Evolutionary conservation across 2,329 filamentous ascomycete species (phyloP), one percentile per base, ranked within the genome.

Genomic region (Bipolaris sorokiniana): DNA sequence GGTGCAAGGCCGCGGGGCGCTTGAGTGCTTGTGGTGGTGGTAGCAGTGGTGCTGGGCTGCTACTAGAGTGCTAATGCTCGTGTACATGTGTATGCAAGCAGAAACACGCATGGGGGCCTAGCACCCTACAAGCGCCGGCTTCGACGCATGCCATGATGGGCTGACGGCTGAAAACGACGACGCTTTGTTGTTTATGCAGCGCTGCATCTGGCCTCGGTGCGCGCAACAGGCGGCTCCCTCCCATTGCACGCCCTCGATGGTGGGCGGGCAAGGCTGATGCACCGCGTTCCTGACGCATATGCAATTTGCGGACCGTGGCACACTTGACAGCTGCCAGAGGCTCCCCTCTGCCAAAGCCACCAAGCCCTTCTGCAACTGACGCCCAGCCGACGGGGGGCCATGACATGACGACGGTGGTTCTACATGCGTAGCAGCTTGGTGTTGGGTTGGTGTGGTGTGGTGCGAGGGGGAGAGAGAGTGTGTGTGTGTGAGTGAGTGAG

Each of bases 251-350:
- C 62, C 57, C 61, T 53, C 48, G 63, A 26, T 2, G 23, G 23
- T 26, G 23, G 23, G 63, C 73, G 75, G 37, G 48, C 49, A 45
- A 75, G 74, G 75, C 75, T 77, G 73, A 73, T 72, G 71, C 70
- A 72, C 63, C 68, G 69, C 69, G 74, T 77, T 75, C 75, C 75
- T 77, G 75, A 75, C 73, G 75, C 74, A 76, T 72, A 76, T 73
- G 75, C 74, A 76, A 76, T 76, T 75, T 70, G 70, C 71, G 59
- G 64, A 69, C 70, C 68, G 67, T 68, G 62, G 67, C 20, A 69
- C 70, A 67, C 73, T 72, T 71, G 71, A 74, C 71, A 68, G 64
- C 66, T 66, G 65, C 66, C 64, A 68, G 59, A 64, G 60, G 59
- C 18, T 64, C 48, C 65, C 16, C 18, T 61, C 61, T 58, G 37